phyloP scores from a whole-genome alignment of 306 rosid species.

The Malus domestica region ASM211411v1 NC_041797.1:31776501-31777000 shows the following conservation, averaged over 20 bases:
- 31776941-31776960: not conserved
- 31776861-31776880: not conserved
- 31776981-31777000: not conserved
- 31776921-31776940: not conserved
- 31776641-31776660: not conserved
- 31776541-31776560: not conserved
- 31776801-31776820: not conserved
- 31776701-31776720: not conserved
- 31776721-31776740: not conserved
- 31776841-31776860: not conserved
- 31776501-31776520: not conserved
- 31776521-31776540: not conserved
- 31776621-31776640: too few relatives aligned
- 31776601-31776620: not conserved
- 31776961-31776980: not conserved
- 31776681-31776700: not conserved
- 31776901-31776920: not conserved
- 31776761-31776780: not conserved
- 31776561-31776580: not conserved
- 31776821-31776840: not conserved
- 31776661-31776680: not conserved
- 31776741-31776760: not conserved
- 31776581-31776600: not conserved
- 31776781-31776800: not conserved
- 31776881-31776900: not conserved